phyloP scores from a whole-genome alignment of 441 rosid genomes.

The Adansonia rubrostipa region DNA sequence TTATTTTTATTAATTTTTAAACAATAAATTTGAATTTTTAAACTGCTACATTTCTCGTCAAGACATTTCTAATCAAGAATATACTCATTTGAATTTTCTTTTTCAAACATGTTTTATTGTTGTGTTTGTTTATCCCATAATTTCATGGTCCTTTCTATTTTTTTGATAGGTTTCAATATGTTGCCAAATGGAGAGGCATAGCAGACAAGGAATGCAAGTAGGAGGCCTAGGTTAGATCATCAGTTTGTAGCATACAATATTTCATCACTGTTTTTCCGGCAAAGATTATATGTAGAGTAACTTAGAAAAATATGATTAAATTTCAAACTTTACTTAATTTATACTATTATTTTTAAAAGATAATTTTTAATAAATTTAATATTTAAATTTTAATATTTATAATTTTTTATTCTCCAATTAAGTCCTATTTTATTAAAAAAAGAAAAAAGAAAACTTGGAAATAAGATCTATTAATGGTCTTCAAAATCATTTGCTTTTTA shows the following conservation, averaged over 20 bases:
- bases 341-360: no score
- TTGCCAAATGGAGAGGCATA: constrained; percentile 93
- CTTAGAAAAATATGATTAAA: neutral
- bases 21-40: no score
- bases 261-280: neutral
- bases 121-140: neutral
- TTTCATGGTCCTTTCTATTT: neutral
- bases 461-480: neutral
- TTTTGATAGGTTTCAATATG: constrained; percentile 74
- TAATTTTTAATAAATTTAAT: no score
- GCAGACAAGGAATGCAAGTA: constrained; percentile 92
- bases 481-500: neutral
- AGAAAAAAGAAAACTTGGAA: no score
- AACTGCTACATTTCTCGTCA: no score
- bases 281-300: neutral
- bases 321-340: no score
- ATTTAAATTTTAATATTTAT: no score
- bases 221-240: constrained; percentile 77
- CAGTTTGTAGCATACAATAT: constrained; percentile 2
- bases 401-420: no score
- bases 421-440: no score
- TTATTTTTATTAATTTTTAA: no score
- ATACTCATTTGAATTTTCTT: no score
- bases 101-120: neutral
- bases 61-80: no score